A percentile compares a stretch with the other conserved stretches of the same genome.
These are phyloP conservation scores for Aspergillus niger DNA, from an alignment of 2,329 filamentous ascomycete species.

Conservation along the genomic window DNA sequence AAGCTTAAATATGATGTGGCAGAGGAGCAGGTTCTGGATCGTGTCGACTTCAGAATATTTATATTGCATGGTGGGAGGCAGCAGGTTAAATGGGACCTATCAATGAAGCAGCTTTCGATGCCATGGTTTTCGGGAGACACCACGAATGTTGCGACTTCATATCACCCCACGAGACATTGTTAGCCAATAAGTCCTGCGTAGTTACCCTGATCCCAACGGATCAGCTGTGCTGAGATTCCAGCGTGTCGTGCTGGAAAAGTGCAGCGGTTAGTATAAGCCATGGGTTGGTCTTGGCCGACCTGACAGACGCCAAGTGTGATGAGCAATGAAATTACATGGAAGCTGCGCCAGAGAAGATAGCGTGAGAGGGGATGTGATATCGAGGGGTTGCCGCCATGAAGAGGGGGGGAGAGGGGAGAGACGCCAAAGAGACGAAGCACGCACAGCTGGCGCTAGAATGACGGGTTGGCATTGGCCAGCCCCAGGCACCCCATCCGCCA, in stretches of 20 bases:
- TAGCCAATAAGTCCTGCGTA: background rate
- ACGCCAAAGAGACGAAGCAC: background rate
- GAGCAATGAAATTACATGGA: background rate
- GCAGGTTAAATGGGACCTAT: background rate
- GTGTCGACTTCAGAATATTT: background rate
- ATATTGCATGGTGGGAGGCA: background rate
- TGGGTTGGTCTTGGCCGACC: background rate
- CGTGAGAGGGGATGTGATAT: background rate
- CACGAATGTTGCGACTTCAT: background rate
- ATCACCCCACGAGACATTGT: background rate
- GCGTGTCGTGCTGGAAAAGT: background rate
- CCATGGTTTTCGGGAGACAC: background rate
- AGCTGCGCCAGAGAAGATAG: background rate
- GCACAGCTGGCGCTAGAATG: background rate
- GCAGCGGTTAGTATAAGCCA: background rate
- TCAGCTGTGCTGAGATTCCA: background rate
- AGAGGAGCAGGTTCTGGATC: background rate
- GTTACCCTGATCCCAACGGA: background rate
- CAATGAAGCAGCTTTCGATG: background rate
- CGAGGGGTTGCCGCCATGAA: background rate
- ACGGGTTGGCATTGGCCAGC: background rate
- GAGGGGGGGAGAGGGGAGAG: background rate
- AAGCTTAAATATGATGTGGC: background rate
- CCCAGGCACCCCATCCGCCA: too few relatives aligned
- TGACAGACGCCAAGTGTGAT: background rate